These are phyloP conservation scores for Globisporangium parvum DNA, from an alignment of 352 stramenopile genomes.

Conservation along the genomic window DNA sequence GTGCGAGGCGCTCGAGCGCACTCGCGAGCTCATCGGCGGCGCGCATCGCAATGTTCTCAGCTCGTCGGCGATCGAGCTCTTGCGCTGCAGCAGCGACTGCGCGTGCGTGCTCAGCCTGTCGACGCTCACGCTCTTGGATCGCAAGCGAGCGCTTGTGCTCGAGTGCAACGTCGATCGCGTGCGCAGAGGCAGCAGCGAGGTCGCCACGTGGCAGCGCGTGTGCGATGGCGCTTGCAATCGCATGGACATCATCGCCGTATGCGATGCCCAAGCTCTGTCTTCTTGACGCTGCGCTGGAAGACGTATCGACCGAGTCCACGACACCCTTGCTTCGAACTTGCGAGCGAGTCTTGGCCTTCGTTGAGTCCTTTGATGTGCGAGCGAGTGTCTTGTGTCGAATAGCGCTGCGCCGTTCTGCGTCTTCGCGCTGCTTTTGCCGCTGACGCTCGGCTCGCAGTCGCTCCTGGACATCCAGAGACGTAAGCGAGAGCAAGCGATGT, in stretches of 20 bases:
- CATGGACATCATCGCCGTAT: neutral
- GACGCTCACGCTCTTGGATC: constrained; percentile 5
- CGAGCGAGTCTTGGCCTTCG: constrained; percentile 4
- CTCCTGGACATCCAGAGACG: constrained; percentile 8
- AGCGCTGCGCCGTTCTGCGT: constrained; percentile 16
- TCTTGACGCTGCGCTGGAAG: neutral
- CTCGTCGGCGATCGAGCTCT: constrained; percentile 25
- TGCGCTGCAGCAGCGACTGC: constrained; percentile 8
- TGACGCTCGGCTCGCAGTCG: constrained; percentile 20
- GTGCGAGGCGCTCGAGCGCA: constrained; percentile 18
- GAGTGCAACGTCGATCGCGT: constrained; percentile 3
- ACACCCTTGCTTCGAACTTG: too few species aligned
- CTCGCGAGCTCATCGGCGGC: constrained; percentile 29
- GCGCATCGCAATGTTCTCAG: constrained; percentile 49
- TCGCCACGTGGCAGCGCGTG: neutral
- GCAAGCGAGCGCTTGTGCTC: constrained; percentile 21
- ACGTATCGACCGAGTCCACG: too few species aligned
- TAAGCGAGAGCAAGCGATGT: neutral
- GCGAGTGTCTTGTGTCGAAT: constrained; percentile 26
- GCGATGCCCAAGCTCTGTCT: neutral
- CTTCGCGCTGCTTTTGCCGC: constrained; percentile 12
- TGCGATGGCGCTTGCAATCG: neutral
- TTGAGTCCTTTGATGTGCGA: constrained; percentile 7
- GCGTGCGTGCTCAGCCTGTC: constrained; percentile 12
- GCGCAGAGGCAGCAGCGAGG: neutral